phyloP scores from a whole-genome alignment of 768 basidiomycete genomes.

The Pisolithus albus region DNA sequence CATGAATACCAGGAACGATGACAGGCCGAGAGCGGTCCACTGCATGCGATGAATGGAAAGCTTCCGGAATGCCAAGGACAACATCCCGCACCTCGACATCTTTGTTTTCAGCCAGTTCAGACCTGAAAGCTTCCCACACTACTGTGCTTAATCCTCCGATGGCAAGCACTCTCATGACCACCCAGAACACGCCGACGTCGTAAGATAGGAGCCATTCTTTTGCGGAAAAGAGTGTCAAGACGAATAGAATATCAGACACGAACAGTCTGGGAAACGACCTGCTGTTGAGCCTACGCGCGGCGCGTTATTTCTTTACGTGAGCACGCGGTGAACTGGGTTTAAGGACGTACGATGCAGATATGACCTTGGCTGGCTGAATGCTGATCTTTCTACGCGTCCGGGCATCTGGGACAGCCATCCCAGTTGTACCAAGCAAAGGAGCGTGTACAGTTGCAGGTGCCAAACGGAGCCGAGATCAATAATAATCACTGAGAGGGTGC shows the following conservation, averaged over 20 bases:
- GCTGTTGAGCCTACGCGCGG: slow-evolving; percentile 40
- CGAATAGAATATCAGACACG: slow-evolving; percentile 57
- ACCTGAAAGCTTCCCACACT: slow-evolving; percentile 52
- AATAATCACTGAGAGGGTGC: background rate
- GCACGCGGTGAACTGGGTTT: background rate
- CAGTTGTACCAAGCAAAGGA: background rate
- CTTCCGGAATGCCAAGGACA: slow-evolving; percentile 3
- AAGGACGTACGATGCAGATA: slow-evolving; percentile 46
- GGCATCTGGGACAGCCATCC: slow-evolving; percentile 61
- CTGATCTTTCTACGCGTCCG: slow-evolving; percentile 60
- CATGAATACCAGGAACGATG: slow-evolving; percentile 60
- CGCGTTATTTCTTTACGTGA: slow-evolving; percentile 2
- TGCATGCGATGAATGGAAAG: slow-evolving; percentile 23
- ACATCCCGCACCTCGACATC: slow-evolving; percentile 50
- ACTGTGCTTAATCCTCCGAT: slow-evolving; percentile 63
- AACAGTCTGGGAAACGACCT: slow-evolving; percentile 49
- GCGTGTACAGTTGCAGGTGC: background rate
- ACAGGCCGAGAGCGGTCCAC: slow-evolving; percentile 68
- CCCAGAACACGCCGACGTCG: slow-evolving; percentile 71
- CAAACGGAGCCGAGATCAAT: background rate
- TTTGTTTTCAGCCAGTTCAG: slow-evolving; percentile 46
- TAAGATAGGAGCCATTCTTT: slow-evolving; percentile 63
- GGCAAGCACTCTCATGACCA: slow-evolving; percentile 65
- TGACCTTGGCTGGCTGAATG: slow-evolving; percentile 48
- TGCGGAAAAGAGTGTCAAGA: slow-evolving; percentile 52